Percentiles rank a stretch among this genome's conserved stretches.
These are phyloP conservation scores for Aeminium ludgeri DNA, from an alignment of 495 filamentous ascomycete genomes.

Conservation along the genomic window DNA sequence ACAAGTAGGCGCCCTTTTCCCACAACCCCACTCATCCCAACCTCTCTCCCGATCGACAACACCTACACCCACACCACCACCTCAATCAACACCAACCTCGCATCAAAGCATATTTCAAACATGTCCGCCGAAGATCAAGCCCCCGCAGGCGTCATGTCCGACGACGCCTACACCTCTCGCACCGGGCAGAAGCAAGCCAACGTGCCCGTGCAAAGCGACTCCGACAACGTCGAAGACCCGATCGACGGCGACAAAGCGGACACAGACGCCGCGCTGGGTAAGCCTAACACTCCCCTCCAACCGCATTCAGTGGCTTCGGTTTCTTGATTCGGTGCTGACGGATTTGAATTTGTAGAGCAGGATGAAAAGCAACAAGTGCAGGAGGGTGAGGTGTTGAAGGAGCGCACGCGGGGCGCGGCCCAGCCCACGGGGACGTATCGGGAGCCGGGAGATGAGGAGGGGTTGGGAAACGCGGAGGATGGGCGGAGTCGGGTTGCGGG, in stretches of 20 bases:
- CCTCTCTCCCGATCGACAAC: too few relatives aligned
- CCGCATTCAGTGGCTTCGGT: too few relatives aligned
- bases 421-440: conserved; percentile 31
- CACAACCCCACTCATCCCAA: too few relatives aligned
- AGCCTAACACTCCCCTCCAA: too few relatives aligned
- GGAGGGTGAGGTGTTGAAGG: conserved; percentile 31
- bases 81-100: too few relatives aligned
- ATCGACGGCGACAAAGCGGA: conserved; percentile 30
- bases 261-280: conserved; percentile 36
- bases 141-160: conserved; percentile 11
- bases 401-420: conserved; percentile 29
- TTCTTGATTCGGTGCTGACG: too few relatives aligned
- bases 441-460: conserved; percentile 38
- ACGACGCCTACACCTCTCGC: conserved; percentile 28
- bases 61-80: too few relatives aligned
- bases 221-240: conserved; percentile 32
- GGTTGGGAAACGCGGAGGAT: conserved; percentile 20
- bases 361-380: conserved; percentile 41
- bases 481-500: too few relatives aligned
- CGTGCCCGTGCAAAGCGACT: conserved; percentile 38
- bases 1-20: too few relatives aligned
- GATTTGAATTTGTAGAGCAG: conserved; percentile 25
- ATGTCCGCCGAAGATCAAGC: too few relatives aligned
- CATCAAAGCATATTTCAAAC: too few relatives aligned
- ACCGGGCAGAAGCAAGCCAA: conserved; percentile 27